Base-by-base conservation (phyloP, 768 basidiomycete species). In the Boletus patriciae region DNA sequence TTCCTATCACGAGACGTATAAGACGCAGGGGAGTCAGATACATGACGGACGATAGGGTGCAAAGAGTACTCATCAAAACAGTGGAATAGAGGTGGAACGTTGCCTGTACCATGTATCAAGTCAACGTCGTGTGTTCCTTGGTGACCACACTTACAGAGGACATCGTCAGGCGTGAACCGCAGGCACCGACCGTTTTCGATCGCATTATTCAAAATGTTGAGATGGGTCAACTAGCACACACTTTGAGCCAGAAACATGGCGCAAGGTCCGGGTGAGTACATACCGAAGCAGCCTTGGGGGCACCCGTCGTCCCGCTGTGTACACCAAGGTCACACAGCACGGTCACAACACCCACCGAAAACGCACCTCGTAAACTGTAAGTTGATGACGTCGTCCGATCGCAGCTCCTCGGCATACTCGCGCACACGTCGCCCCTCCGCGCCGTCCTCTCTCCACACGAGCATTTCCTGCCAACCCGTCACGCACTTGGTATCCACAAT, bases 221-320 rank as follows among this genome's bases (percentile, higher is more conserved):
- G 75, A 69, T 94, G 92, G 0, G 91, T 91, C 46, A 93, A 76
- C 87, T 90, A 43, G 8, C 18, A 21, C 15, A 16, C 4, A 16
- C 10, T n/a, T n/a, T 27, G 18, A 46, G 41, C 27, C 37, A 41
- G 40, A 41, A 27, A 37, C 13, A 18, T 1, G 29, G 9, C 25
- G 16, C 4, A 38, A 1, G n/a, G 1, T 1, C 21, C 6, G 10
- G 29, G 29, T 9, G 21, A 50, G 12, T 27, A 73, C 80, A 21
- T 68, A 92, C 90, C 23, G 90, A 90, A 52, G 91, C 91, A 18
- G 89, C 92, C 70, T 93, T 94, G 0, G 92, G 90, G 0, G 77
- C 67, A 15, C 90, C 91, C 3, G 91, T 92, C 11, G 92, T 92
- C 4, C 90, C 90, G 62, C 90, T 92, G 59, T 44, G 9, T 7